Evolutionary conservation across 1,284 basidiomycete genomes (phyloP).

Genomic region (Salmacisia buchloeana): DNA sequence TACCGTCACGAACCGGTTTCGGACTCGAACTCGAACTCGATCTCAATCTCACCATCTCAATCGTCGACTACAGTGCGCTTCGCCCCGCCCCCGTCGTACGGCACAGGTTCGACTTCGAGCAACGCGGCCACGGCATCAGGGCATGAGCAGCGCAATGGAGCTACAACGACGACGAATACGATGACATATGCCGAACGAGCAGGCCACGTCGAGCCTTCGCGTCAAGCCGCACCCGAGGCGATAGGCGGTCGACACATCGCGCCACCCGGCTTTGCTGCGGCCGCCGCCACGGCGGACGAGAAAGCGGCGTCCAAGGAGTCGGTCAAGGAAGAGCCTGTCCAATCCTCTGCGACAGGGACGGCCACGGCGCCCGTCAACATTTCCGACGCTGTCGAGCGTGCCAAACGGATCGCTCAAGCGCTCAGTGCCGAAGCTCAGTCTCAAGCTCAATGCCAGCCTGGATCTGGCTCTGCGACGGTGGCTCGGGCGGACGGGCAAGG

Average conservation of each 20-base stretch:
- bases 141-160: background rate
- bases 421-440: background rate
- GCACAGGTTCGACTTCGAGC: background rate
- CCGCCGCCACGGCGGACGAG: too few relatives aligned
- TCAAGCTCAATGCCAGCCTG: background rate
- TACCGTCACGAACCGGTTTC: background rate
- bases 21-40: background rate
- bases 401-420: background rate
- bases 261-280: too few relatives aligned
- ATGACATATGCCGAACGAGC: background rate
- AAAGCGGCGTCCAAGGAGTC: background rate
- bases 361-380: background rate
- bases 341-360: background rate
- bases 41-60: background rate
- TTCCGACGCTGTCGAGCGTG: background rate
- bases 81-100: constrained; percentile 3
- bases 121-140: background rate
- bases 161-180: background rate
- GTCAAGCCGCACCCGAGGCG: background rate
- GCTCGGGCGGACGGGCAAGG: too few relatives aligned
- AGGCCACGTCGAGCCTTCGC: background rate
- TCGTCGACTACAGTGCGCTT: background rate
- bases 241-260: background rate
- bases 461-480: background rate
- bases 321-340: background rate